Evolutionary conservation across 257 asterid species (phyloP), one percentile per base, ranked within the genome.

Genomic region (Nicotiana tomentosiformis): DNA sequence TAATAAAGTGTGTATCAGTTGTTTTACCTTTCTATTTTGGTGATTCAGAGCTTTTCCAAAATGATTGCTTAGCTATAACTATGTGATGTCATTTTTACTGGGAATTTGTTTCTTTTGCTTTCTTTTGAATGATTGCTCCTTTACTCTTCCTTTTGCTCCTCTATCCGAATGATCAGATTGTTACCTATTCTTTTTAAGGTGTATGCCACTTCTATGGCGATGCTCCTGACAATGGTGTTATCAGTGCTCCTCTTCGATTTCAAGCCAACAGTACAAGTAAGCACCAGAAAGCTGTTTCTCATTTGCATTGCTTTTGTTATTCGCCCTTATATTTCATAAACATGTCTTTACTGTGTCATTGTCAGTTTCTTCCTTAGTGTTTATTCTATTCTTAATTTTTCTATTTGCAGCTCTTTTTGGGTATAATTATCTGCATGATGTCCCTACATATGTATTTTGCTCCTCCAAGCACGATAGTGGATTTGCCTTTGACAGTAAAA

Each of bases 401-500:
- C 39, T 77, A 33, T 35, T 30, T 86, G 89, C 97, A 96, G 99
- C 97, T 96, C 70, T 93, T 94, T 86, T 83, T 96, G 87, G 98
- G 99, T 69, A 93, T 94, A 66, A 83, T 91, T 56, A 84, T 94
- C 83, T 96, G 98, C 96, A 93, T 93, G 95, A 91, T 96, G 98
- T 94, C 99, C n/a, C 87, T 96, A 78, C 98, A 94, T 86, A 93
- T 96, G 97, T 93, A 96, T 85, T 96, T 94, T 80, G 97, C 99
- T 61, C 97, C 99, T 87, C 92, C 97, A 83, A 92, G 86, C 89
- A 84, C 84, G 91, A 97, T 92, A 29, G 87, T 96, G 84, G 98
- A 94, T 86, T 84, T 93, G 83, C 96, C 97, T 78, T 69, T 81
- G 82, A 81, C 94, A 7, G 64, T 90, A 26, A 96, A 93, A 91